Percentiles rank a stretch among this genome's conserved stretches.
Conservation (phyloP, 805 yeast species). For the Martiniozyma abietophila region DNA sequence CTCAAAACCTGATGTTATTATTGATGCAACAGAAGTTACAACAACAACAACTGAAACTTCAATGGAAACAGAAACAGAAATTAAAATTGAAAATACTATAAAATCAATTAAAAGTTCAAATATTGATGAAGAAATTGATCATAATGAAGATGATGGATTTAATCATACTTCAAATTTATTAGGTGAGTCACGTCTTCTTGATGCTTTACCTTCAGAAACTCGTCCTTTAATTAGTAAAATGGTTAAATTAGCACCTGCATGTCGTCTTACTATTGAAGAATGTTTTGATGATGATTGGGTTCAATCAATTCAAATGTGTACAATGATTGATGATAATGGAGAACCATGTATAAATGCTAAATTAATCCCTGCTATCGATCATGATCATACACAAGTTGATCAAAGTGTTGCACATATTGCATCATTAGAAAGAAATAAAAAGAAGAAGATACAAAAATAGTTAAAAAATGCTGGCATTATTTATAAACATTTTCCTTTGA, state of each 20-base stretch:
- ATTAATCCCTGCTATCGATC: constrained; percentile 43
- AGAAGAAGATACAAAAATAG: constrained; percentile 11
- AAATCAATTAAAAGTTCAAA: constrained; percentile 5
- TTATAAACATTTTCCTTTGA: too few species aligned
- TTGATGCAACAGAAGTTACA: constrained; percentile 9
- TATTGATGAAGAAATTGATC: too few species aligned
- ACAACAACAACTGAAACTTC: constrained; percentile 2
- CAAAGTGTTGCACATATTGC: constrained; percentile 95
- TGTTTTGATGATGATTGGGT: constrained; percentile 70
- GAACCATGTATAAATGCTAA: constrained; percentile 28
- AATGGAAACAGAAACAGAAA: constrained; percentile 3
- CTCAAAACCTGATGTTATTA: constrained; percentile 11
- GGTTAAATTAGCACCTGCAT: constrained; percentile 82
- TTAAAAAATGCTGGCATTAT: too few species aligned
- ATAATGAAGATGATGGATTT: constrained; percentile 10
- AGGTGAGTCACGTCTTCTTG: constrained; percentile 64
- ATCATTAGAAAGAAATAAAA: constrained; percentile 76
- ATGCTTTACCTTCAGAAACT: constrained; percentile 62
- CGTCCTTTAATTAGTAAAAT: constrained; percentile 60
- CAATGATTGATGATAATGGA: constrained; percentile 35
- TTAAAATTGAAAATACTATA: background rate
- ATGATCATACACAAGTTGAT: constrained; percentile 81
- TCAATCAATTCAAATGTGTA: constrained; percentile 56
- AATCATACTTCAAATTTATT: constrained; percentile 53
- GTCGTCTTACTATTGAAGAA: constrained; percentile 73